phyloP scores from a whole-genome alignment of 2,329 filamentous ascomycete genomes.

The Diaporthe sp. region DNA sequence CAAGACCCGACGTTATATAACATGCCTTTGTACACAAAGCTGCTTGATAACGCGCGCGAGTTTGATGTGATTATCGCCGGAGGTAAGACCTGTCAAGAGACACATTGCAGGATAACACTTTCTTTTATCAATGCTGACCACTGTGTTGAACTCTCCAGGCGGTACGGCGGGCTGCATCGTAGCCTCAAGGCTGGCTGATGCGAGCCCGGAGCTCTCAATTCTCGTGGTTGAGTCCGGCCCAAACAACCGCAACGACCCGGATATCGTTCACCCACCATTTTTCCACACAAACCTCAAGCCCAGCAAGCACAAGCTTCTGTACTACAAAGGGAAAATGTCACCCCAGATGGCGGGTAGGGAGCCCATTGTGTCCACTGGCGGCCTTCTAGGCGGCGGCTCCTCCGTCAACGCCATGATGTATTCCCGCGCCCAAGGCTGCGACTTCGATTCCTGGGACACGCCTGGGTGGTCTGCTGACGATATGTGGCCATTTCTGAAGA shows the following conservation, averaged over 20 bases:
- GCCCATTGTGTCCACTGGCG: slow-evolving; percentile 54
- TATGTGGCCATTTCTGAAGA: slow-evolving; percentile 64
- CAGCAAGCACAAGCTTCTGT: slow-evolving; percentile 57
- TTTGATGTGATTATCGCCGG: slow-evolving; percentile 56
- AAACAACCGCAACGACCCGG: slow-evolving; percentile 66
- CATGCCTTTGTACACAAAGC: slow-evolving; percentile 39
- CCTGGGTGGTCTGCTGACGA: slow-evolving; percentile 46
- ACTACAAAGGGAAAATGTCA: slow-evolving; percentile 63
- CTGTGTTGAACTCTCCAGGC: slow-evolving; percentile 46
- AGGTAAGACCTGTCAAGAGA: slow-evolving; percentile 35
- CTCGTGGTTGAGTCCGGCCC: slow-evolving; percentile 67
- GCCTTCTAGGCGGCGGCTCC: slow-evolving; percentile 65
- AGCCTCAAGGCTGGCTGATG: slow-evolving; percentile 63
- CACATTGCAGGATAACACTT: too few relatives aligned
- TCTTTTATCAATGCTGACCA: not conserved
- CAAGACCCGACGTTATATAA: not conserved
- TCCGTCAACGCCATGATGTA: slow-evolving; percentile 61
- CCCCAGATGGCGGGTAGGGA: slow-evolving; percentile 59
- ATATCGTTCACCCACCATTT: slow-evolving; percentile 63
- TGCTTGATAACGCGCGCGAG: slow-evolving; percentile 51
- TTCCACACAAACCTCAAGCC: slow-evolving; percentile 63
- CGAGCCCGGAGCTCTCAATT: slow-evolving; percentile 63
- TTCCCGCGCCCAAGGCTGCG: slow-evolving; percentile 47
- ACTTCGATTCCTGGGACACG: slow-evolving; percentile 48
- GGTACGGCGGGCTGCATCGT: slow-evolving; percentile 65